Base-by-base conservation (phyloP, 2,329 filamentous ascomycete species). In the Aureobasidium mangrovei region DNA sequence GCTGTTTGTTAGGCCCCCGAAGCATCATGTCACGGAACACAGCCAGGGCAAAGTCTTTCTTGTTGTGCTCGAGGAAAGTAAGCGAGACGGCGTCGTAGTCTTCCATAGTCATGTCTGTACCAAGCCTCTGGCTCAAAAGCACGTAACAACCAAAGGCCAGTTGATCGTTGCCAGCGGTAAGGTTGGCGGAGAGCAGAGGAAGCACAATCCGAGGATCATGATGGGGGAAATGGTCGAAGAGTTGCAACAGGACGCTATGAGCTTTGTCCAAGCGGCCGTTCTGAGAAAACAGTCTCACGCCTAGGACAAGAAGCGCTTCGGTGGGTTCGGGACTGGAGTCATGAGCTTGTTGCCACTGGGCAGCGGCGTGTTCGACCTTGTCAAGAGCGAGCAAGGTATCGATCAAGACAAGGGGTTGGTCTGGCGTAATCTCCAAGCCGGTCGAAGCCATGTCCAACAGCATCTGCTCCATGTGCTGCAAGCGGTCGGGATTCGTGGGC, bases 21-120 rank as follows among this genome's bases (percentile, higher is more conserved):
- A 78, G 80, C 82, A 95, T 90, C 89, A 95, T 94, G 66, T 95
- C 88, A 61, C 85, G 87, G 67, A 95, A 95, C 0, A 88, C 81
- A 52, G 82, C 80, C 53, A 91, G 76, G 0, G 87, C 88, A 57
- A 83, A 77, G 57, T 85, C 79, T 4, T 81, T 75, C 56, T 83
- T 76, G 52, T 82, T 79, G 5, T 81, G 77, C 26, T 82, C 75
- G 28, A 95, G 71, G 63, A 95, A 88, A 42, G 79, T 80, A 24
- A 84, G 77, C 44, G 85, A 83, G 35, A 91, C 77, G 57, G 79
- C 74, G 65, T 95, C 89, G 62, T 91, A 94, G 64, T 94, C 86
- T 18, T 81, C 72, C 63, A 91, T 82, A 3, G 74, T 79, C 71
- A 90, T 84, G 0, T 75, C 69, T 27, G 74, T 64, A 1, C 79